Base-by-base conservation (phyloP, 805 yeast genomes). In the Metschnikowia borealis region DNA sequence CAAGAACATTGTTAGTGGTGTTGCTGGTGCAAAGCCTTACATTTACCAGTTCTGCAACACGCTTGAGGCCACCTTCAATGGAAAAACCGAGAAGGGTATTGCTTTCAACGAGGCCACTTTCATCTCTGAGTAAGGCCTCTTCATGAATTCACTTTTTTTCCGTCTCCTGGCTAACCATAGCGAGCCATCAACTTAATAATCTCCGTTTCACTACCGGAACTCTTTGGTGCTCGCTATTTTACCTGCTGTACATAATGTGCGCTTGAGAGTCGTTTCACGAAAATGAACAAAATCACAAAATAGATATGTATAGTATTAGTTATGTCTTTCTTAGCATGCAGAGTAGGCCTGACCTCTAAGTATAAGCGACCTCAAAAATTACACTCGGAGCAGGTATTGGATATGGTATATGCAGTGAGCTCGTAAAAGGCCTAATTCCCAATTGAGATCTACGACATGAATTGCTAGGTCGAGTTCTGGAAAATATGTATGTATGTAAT, bases 21-120 rank as follows among this genome's bases (percentile, higher is more conserved):
- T 92, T 48, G 94, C 94, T 14, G 99, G 98, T 46, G 85, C 98
- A 26, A 88, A 86, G 66, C 99, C 99, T n/a, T 92, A 81, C 73
- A 92, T 94, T 62, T 94, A 91, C 71, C 98, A 94, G 73, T 94
- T 82, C 73, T 80, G 85, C 66, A 85, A 88, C 65, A 78, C 79
- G 48, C 71, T 84, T 63, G 67, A 73, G 6, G 71, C 87, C 53
- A 74, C 69, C 55, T 61, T 73, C 43, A 62, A 74, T 38, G 71
- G 66, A 47, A 63, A 64, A 40, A 63, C 68, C 44, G 92, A 85
- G 63, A 66, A 68, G 38, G 95, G 96, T 43, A 64, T 79, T 51
- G 87, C 82, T 29, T 89, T 83, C 72, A 81, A 75, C 61, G 96
- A 89, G 69, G 87, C 88, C 35, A 89, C 96, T 8, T 89, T 89